Conservation (phyloP, 176 grass and related monocot species). For the Oryza meridionalis region DNA sequence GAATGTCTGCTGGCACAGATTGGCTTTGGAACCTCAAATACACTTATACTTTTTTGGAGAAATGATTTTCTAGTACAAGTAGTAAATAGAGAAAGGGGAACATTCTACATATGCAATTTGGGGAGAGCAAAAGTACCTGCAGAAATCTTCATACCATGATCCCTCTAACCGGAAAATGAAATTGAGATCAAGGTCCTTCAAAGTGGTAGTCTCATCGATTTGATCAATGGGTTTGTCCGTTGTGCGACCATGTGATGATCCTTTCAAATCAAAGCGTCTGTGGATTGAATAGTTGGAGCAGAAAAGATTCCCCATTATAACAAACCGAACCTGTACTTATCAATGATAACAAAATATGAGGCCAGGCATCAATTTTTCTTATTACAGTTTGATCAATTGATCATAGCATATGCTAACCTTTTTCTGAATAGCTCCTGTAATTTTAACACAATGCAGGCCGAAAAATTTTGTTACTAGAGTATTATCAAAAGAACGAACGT, state of each 20-base stretch:
- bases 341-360: not conserved
- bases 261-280: constrained; percentile 71
- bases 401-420: constrained; percentile 57
- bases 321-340: constrained; percentile 71
- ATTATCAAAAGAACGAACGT: constrained; percentile 64
- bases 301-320: constrained; percentile 93
- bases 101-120: not conserved
- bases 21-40: constrained; percentile 18
- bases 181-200: constrained; percentile 92
- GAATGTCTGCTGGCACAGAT: not conserved
- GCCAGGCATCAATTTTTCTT: not conserved
- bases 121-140: constrained; percentile 45
- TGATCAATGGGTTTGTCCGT: constrained; percentile 81
- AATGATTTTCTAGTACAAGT: not conserved
- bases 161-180: constrained; percentile 74
- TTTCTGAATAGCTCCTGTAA: constrained; percentile 74
- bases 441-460: constrained; percentile 78
- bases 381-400: not conserved
- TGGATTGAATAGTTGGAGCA: constrained; percentile 61
- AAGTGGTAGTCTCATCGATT: constrained; percentile 71
- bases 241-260: constrained; percentile 78
- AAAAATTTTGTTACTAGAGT: constrained; percentile 87
- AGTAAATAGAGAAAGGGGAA: constrained; percentile 9
- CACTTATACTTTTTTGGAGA: not conserved
- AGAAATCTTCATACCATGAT: constrained; percentile 72